phyloP scores from a whole-genome alignment of 164 flowering plant genomes.

The Magnolia kwangsiensis region DNA sequence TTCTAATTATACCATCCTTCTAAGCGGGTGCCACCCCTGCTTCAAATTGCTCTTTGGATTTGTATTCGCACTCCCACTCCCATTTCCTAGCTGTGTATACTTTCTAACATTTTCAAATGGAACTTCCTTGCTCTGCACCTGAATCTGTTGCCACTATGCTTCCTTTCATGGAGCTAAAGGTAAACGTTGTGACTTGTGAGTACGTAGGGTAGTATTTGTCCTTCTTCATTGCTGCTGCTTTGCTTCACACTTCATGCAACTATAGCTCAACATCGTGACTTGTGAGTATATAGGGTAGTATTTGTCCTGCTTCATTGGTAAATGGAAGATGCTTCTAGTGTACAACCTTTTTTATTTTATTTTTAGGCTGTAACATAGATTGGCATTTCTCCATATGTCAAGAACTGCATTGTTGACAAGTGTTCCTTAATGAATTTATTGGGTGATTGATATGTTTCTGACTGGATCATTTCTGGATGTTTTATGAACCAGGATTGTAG shows the following conservation, averaged over 20 bases:
- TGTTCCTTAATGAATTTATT: neutral
- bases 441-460: neutral
- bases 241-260: neutral
- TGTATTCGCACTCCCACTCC: no score
- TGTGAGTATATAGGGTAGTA: neutral
- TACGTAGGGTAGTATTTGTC: neutral
- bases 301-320: neutral
- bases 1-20: no score
- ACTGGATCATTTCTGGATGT: neutral
- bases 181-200: neutral
- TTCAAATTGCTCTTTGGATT: no score
- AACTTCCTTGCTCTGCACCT: neutral
- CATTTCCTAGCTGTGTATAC: no score
- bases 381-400: neutral
- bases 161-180: no score
- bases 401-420: neutral
- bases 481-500: no score
- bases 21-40: no score
- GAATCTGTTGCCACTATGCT: neutral
- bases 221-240: neutral
- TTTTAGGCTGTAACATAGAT: neutral
- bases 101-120: no score
- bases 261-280: neutral
- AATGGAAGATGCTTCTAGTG: neutral
- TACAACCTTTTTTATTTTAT: neutral